Evolutionary conservation across 2,329 filamentous ascomycete genomes (phyloP).

Genomic region (Zasmidium cellare): DNA sequence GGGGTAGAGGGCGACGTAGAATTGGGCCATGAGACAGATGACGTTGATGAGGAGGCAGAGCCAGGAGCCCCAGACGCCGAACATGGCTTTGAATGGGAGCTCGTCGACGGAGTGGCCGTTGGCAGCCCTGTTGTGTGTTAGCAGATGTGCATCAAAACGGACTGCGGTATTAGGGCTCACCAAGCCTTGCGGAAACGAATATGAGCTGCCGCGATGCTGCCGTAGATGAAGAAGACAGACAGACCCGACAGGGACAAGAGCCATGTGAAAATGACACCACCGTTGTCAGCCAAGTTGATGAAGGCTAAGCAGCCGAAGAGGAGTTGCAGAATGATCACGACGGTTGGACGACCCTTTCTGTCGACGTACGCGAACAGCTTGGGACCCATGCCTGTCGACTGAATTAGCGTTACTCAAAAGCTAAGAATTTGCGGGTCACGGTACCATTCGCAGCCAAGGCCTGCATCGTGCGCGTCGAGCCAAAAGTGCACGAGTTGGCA

Average conservation of each 20-base stretch:
- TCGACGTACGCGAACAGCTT: conserved; percentile 78
- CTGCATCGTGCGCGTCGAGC: conserved; percentile 58
- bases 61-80: conserved; percentile 43
- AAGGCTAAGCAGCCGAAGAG: conserved; percentile 72
- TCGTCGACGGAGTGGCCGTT: conserved; percentile 48
- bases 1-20: conserved; percentile 39
- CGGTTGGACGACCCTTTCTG: conserved; percentile 74
- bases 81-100: conserved; percentile 45
- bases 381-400: conserved; percentile 65
- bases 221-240: conserved; percentile 75
- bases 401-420: background rate
- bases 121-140: background rate
- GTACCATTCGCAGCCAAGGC: conserved; percentile 35
- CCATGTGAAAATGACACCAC: conserved; percentile 71
- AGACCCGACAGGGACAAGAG: conserved; percentile 71
- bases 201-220: conserved; percentile 79
- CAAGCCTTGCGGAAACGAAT: conserved; percentile 81
- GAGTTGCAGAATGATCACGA: conserved; percentile 68
- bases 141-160: background rate
- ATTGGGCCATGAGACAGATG: conserved; percentile 42
- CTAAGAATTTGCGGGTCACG: background rate
- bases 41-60: conserved; percentile 41
- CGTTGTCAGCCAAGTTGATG: conserved; percentile 62
- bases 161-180: too few relatives aligned
- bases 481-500: conserved; percentile 59